A percentile compares a stretch with the other conserved stretches of the same genome.
phyloP scores from a whole-genome alignment of 495 filamentous ascomycete genomes.

The Sporormia fimetaria region DNA sequence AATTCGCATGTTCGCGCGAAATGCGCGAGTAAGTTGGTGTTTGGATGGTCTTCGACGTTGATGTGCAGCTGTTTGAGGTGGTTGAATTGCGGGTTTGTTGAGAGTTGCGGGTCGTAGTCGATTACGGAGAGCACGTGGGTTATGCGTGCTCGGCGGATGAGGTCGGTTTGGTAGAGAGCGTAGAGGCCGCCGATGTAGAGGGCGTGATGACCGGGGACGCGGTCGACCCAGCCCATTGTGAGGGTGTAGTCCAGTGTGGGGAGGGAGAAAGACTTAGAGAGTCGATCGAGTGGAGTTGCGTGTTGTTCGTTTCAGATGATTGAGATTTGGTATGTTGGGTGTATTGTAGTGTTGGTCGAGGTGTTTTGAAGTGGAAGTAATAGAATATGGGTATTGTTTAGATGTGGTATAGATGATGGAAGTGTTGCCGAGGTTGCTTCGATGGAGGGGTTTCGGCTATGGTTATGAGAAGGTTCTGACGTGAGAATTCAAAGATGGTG shows the following conservation, averaged over 20 bases:
- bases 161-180: conserved; percentile 28
- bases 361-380: no score
- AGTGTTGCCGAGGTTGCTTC: no score
- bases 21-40: conserved; percentile 26
- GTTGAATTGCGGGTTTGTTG: conserved; percentile 12
- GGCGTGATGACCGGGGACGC: conserved; percentile 21
- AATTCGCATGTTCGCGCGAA: conserved; percentile 18
- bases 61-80: conserved; percentile 25
- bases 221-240: conserved; percentile 29
- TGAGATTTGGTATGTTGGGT: no score
- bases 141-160: conserved; percentile 23
- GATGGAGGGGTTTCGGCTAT: no score
- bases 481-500: no score
- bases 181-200: conserved; percentile 32
- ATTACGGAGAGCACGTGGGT: conserved; percentile 29
- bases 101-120: conserved; percentile 23
- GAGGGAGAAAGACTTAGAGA: conserved; percentile 4
- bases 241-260: conserved; percentile 1
- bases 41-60: conserved; percentile 27
- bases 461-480: no score
- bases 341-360: no score
- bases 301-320: no score
- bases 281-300: neutral
- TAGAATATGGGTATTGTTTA: no score
- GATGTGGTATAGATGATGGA: no score